Conservation (phyloP, 2,329 filamentous ascomycete species). For the Fusarium redolens region DNA sequence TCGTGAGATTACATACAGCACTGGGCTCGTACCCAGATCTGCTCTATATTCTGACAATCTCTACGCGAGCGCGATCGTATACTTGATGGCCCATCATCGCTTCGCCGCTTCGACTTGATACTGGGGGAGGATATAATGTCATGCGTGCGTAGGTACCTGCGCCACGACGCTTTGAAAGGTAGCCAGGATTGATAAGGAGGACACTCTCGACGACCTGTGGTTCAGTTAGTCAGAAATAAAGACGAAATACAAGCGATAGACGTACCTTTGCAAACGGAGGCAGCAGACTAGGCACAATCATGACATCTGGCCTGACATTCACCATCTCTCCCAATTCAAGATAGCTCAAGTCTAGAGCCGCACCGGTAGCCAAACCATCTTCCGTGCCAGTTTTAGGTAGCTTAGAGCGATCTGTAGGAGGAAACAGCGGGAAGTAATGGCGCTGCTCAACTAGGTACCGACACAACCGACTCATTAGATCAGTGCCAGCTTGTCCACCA, state of each 20-base stretch:
- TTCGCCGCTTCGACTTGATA: conserved; percentile 68
- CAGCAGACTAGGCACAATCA: conserved; percentile 84
- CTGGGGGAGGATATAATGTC: conserved; percentile 73
- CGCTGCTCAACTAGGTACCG: conserved; percentile 87
- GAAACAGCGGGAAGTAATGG: conserved; percentile 91
- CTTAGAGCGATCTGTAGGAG: conserved; percentile 76
- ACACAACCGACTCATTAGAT: conserved; percentile 77
- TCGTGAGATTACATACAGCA: conserved; percentile 35
- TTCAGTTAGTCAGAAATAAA: conserved; percentile 18
- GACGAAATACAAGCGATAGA: not conserved
- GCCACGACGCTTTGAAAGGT: conserved; percentile 83
- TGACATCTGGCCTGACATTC: conserved; percentile 83
- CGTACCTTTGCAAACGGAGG: conserved; percentile 89
- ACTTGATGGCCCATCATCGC: conserved; percentile 78
- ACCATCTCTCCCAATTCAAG: conserved; percentile 92
- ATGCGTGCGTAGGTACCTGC: conserved; percentile 89
- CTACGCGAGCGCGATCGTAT: conserved; percentile 85
- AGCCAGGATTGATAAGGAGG: conserved; percentile 89
- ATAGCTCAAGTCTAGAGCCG: conserved; percentile 85
- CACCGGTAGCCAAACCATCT: conserved; percentile 73
- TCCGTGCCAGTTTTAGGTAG: conserved; percentile 73
- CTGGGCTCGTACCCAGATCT: conserved; percentile 10
- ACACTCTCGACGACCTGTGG: conserved; percentile 88
- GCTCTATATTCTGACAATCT: conserved; percentile 80
- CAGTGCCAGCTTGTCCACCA: conserved; percentile 47